Conservation (phyloP, 225 moss, liverwort and hornwort genomes). For the Pseudoscleropodium purum region DNA sequence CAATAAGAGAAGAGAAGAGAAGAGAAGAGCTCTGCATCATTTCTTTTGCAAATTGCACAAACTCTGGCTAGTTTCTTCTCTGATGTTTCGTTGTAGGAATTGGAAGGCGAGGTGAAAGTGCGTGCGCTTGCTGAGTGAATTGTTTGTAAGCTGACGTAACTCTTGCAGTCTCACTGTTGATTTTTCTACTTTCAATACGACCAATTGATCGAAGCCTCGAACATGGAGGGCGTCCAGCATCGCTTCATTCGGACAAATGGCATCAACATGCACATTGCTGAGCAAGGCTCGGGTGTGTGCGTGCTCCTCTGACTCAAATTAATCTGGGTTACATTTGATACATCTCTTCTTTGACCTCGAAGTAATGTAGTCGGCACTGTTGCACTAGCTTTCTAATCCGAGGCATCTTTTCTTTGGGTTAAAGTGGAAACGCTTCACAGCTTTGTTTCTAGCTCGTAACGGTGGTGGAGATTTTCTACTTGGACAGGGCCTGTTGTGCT, state of each 20-base stretch:
- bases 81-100: not conserved
- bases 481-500: not conserved
- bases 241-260: not conserved
- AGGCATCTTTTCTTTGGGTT: not conserved
- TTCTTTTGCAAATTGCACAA: not conserved
- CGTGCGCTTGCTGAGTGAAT: not conserved
- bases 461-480: not conserved
- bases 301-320: not conserved
- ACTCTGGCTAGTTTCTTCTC: not conserved
- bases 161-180: not conserved
- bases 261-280: not conserved
- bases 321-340: not conserved
- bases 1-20: too few species aligned
- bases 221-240: not conserved
- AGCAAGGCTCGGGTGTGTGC: not conserved
- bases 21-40: not conserved
- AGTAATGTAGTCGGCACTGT: not conserved
- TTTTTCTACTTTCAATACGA: not conserved
- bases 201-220: not conserved
- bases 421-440: not conserved
- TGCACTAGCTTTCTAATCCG: not conserved
- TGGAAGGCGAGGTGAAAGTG: not conserved
- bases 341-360: not conserved
- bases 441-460: not conserved
- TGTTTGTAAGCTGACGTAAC: not conserved